Conservation (phyloP, 208 protist genomes). For the Leishmania aethiopica region DNA sequence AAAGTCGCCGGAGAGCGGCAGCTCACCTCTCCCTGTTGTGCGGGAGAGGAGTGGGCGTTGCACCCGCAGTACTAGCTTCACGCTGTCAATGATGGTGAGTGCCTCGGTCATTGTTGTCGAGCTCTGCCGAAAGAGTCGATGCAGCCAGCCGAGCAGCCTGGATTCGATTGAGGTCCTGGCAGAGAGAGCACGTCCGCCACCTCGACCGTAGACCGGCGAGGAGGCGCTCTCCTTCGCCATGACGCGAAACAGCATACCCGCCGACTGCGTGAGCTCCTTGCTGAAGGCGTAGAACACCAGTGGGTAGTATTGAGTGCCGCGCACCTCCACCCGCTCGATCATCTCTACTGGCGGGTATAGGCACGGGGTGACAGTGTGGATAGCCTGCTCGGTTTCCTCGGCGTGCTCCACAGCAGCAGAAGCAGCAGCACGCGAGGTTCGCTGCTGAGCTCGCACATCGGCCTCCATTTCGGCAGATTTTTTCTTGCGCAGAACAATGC, state of each 20-base stretch:
- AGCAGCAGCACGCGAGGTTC: conserved; percentile 48
- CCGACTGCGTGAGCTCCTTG: conserved; percentile 17
- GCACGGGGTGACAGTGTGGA: conserved; percentile 55
- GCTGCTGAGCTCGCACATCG: neutral
- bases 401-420: neutral
- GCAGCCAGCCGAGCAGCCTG: conserved; percentile 63
- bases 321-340: conserved; percentile 75
- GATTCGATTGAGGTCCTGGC: conserved; percentile 33
- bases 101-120: conserved; percentile 31
- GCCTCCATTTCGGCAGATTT: neutral
- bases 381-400: neutral
- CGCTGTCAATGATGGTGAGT: conserved; percentile 61
- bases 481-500: conserved; percentile 49
- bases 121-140: conserved; percentile 51
- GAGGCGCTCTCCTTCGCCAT: conserved; percentile 21
- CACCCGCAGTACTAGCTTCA: conserved; percentile 45
- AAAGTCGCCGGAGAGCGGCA: conserved; percentile 59
- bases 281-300: conserved; percentile 32
- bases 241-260: conserved; percentile 25
- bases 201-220: neutral
- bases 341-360: conserved; percentile 69
- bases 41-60: conserved; percentile 8
- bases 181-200: neutral
- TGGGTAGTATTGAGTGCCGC: conserved; percentile 64
- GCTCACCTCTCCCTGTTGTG: conserved; percentile 19